A percentile compares a stretch with the other conserved stretches of the same genome.
Conservation (phyloP, 345 rosid genomes). For the Pugionium dolabratum region DNA sequence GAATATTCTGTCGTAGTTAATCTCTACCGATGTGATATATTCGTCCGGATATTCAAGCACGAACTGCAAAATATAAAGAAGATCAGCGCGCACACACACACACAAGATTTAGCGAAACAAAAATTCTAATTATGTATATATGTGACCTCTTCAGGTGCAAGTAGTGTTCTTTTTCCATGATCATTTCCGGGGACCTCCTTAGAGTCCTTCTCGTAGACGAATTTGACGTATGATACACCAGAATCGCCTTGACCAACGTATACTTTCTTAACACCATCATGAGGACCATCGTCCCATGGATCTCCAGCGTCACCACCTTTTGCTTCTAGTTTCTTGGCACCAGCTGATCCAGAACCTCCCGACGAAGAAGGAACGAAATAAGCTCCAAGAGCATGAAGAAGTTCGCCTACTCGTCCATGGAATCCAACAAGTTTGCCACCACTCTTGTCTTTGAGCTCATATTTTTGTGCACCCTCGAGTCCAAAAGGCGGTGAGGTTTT, state of each 20-base stretch:
- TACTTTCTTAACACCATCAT: slow-evolving; percentile 32
- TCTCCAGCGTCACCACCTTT: slow-evolving; percentile 32
- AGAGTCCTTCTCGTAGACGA: slow-evolving; percentile 28
- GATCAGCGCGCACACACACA: background rate
- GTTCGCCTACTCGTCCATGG: slow-evolving; percentile 34
- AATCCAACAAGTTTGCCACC: slow-evolving; percentile 39
- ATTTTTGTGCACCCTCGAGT: slow-evolving; percentile 22
- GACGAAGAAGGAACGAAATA: slow-evolving; percentile 32
- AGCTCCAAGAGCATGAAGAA: slow-evolving; percentile 41
- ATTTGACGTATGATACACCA: slow-evolving; percentile 32
- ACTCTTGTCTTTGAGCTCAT: slow-evolving; percentile 33
- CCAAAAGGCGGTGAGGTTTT: slow-evolving; percentile 36
- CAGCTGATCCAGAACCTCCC: slow-evolving; percentile 3
- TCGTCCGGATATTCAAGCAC: slow-evolving; percentile 31
- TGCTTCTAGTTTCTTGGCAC: slow-evolving; percentile 33
- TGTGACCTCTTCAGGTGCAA: slow-evolving; percentile 34
- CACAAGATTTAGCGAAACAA: background rate
- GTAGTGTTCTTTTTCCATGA: slow-evolving; percentile 31
- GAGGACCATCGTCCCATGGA: slow-evolving; percentile 38
- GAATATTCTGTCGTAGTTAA: slow-evolving; percentile 26
- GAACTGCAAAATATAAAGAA: slow-evolving; percentile 4
- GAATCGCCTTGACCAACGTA: slow-evolving; percentile 30
- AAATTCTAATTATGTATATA: background rate
- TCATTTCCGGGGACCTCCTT: slow-evolving; percentile 26
- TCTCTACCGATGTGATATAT: slow-evolving; percentile 20